phyloP scores from a whole-genome alignment of 2,329 filamentous ascomycete genomes.

The Curvularia lunata region DNA sequence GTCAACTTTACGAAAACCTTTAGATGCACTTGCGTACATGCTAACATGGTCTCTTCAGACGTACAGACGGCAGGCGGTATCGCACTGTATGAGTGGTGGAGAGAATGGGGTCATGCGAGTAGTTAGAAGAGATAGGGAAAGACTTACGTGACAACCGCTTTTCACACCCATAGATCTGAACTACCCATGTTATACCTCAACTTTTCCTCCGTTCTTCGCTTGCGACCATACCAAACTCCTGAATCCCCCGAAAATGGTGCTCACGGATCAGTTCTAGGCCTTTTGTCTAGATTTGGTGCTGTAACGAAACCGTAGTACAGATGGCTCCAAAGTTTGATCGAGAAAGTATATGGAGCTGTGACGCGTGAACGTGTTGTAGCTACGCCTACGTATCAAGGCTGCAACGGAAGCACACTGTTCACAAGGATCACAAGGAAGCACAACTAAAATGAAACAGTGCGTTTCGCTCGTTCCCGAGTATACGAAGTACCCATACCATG shows the following conservation, averaged over 20 bases:
- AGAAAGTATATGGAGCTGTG: not conserved
- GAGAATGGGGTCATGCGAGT: slow-evolving; percentile 46
- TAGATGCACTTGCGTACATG: not conserved
- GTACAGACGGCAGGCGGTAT: slow-evolving; percentile 62
- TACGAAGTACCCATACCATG: not conserved
- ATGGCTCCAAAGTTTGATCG: not conserved
- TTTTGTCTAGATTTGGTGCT: slow-evolving; percentile 29
- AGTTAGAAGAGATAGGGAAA: not conserved
- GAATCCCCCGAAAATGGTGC: slow-evolving; percentile 72
- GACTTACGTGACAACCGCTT: not conserved
- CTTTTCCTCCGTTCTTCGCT: slow-evolving; percentile 62
- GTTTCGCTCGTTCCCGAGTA: not conserved
- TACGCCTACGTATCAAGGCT: not conserved
- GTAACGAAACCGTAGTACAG: not conserved
- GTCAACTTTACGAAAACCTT: not conserved
- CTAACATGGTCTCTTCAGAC: slow-evolving; percentile 31
- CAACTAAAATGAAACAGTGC: not conserved
- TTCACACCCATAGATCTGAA: not conserved
- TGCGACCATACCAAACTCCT: slow-evolving; percentile 71
- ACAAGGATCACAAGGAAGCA: not conserved
- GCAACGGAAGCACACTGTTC: not conserved
- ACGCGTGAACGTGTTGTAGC: not conserved
- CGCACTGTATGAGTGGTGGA: slow-evolving; percentile 59
- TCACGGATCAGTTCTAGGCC: slow-evolving; percentile 43
- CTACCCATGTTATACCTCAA: slow-evolving; percentile 30